phyloP scores from a whole-genome alignment of 805 yeast genomes.

The Cyberlindnera saturnus region DNA sequence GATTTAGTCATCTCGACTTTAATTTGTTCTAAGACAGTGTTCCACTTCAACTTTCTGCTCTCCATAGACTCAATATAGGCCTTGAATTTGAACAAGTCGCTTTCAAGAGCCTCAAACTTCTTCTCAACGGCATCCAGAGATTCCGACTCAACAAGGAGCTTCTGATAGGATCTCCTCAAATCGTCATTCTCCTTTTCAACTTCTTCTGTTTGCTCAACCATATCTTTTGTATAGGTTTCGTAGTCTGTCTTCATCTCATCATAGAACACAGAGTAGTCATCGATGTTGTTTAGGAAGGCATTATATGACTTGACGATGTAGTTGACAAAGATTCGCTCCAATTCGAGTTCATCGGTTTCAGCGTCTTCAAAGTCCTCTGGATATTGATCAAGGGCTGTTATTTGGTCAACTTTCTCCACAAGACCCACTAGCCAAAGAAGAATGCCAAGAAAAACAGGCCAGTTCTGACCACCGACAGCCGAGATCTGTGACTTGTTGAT shows the following conservation, averaged over 20 bases:
- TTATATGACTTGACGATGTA: constrained; percentile 65
- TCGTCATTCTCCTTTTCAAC: constrained; percentile 35
- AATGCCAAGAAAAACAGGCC: constrained; percentile 82
- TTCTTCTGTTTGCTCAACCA: constrained; percentile 39
- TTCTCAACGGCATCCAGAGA: constrained; percentile 46
- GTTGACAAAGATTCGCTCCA: constrained; percentile 43
- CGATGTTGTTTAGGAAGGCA: constrained; percentile 57
- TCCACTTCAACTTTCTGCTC: constrained; percentile 62
- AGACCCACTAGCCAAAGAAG: constrained; percentile 73
- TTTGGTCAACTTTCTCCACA: constrained; percentile 36
- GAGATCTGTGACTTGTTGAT: constrained; percentile 80
- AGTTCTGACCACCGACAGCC: constrained; percentile 86
- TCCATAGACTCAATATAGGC: constrained; percentile 68
- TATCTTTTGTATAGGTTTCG: constrained; percentile 41
- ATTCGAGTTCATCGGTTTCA: constrained; percentile 27
- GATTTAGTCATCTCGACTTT: constrained; percentile 44
- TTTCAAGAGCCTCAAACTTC: constrained; percentile 57
- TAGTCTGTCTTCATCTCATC: constrained; percentile 53
- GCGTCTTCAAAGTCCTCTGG: constrained; percentile 24
- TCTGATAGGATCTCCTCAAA: constrained; percentile 34
- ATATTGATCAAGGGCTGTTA: constrained; percentile 24
- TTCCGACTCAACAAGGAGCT: constrained; percentile 38
- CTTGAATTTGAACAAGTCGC: constrained; percentile 63
- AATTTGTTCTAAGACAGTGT: constrained; percentile 48
- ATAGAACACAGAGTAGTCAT: constrained; percentile 50